Base-by-base conservation (phyloP, 306 rosid genomes). In the Pyrus bretschneideri region DNA sequence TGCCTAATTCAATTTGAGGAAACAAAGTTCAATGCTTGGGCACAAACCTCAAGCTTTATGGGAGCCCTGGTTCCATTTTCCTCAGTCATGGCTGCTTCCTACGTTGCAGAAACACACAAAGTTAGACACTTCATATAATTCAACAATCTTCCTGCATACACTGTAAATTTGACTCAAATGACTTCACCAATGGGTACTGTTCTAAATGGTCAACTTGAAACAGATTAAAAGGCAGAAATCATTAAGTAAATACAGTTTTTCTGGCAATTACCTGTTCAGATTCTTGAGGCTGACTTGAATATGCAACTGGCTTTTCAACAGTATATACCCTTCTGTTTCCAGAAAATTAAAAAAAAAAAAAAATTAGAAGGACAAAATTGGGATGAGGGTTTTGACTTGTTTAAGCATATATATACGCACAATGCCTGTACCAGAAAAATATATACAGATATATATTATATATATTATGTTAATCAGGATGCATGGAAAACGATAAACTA, bases 31-130 rank as follows among this genome's bases (percentile, higher is more conserved):
- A 74, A 11, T 62, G 30, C 70, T 29, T 17, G 3, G 27, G 29
- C 74, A 69, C 86, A 69, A 82, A 88, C 96, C 90, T 74, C 87
- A 13, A 77, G 86, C 70, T 79, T 82, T 40, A 54, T 67, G 12
- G 80, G 79, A 78, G 81, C 51, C 79, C 15, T 82, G 62, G 22
- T 76, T 72, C 69, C 79, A 62, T 54, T 77, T 62, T 19, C 71
- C 63, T 67, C 71, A 44, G 31, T 74, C 87, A 90, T 74, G 84
- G 63, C 71, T 52, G 67, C 33, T 69, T 65, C 81, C 87, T 62
- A 35, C 4, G 6, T 27, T 61, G 29, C 31, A 61, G 44, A 30
- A 64, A 64, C 69, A 30, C 30, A 13, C 76, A 72, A 14, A 72
- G 9, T 23, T 58, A 38, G 5, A 64, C 21, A 22, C 46, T 46